Evolutionary conservation across 2,329 filamentous ascomycete genomes (phyloP), one percentile per base, ranked within the genome.

Genomic region (Diplodia mutila): DNA sequence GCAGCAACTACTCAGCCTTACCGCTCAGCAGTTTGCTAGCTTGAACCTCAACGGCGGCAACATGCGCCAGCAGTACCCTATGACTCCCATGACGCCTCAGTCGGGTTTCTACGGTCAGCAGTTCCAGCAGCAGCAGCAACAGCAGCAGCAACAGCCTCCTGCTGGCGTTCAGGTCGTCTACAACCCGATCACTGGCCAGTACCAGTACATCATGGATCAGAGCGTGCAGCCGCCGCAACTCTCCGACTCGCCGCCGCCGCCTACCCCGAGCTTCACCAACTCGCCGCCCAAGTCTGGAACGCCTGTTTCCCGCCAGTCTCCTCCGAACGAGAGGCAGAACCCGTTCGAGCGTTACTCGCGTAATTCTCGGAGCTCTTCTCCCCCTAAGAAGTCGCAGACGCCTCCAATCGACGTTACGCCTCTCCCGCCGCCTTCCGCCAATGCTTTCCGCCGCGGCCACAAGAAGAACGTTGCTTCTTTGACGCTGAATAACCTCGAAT

Each of bases 401-500:
- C 91, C 91, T 5, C 86, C 87, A 16, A 88, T 91, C 72, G 85
- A 89, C 68, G 85, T 89, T 61, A 82, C 86, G 72, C 92, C 93
- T 49, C 87, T 97, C 65, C 93, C 93, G 64, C 93, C 93, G 32
- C 92, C 93, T 68, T 96, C 93, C 66, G 92, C 91, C 71, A 95
- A 94, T 75, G 93, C 93, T 53, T 97, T 97, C 85, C 94, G 94
- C 70, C 92, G 93, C 68, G 91, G 92, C 67, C 94, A 98, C 81
- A 95, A 96, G 85, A 97, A 97, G 86, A 88, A 79, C 29, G 70
- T 88, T 12, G 87, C 89, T 25, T 97, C 94, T 5, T 85, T 94
- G 66, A 85, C 85, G 64, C 83, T 87, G 69, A 83, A 83, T 65
- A 76, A 89, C 46, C 86, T 86, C 70, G 88, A 87, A 72, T 80